Evolutionary conservation across 768 basidiomycete genomes (phyloP).

Genomic region (Gyrodon lividus): DNA sequence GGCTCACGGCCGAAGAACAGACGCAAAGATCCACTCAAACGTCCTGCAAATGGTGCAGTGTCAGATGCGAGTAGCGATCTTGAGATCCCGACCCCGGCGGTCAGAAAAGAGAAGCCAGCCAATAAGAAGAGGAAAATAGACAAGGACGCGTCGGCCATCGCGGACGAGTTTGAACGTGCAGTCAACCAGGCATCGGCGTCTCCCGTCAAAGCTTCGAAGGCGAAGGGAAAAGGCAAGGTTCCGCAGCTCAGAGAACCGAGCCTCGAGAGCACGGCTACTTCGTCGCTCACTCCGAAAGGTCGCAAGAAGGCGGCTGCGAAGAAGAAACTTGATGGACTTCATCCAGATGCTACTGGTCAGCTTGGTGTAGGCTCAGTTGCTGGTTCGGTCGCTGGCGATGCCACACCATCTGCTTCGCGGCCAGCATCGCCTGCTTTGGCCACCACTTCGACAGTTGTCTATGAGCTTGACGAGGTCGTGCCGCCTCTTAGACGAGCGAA

Average conservation of each 20-base stretch:
- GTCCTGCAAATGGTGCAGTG: conserved; percentile 43
- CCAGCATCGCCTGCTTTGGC: conserved; percentile 63
- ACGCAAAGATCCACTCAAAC: conserved; percentile 49
- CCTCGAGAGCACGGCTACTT: conserved; percentile 49
- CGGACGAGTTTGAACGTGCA: conserved; percentile 51
- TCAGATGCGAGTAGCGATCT: conserved; percentile 62
- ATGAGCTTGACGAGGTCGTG: conserved; percentile 67
- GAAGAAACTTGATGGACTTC: conserved; percentile 55
- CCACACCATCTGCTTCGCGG: conserved; percentile 68
- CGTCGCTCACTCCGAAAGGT: conserved; percentile 43
- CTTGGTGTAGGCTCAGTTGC: conserved; percentile 48
- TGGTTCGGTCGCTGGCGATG: conserved; percentile 59
- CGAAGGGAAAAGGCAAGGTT: conserved; percentile 55
- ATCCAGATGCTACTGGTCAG: conserved; percentile 51
- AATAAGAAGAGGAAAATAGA: conserved; percentile 67
- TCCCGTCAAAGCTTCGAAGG: conserved; percentile 33
- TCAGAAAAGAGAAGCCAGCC: conserved; percentile 42
- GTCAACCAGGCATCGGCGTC: conserved; percentile 39
- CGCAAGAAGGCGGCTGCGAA: conserved; percentile 57
- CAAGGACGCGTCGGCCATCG: conserved; percentile 34
- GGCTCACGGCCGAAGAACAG: conserved; percentile 39
- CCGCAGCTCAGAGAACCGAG: conserved; percentile 51
- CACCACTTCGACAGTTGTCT: conserved; percentile 58
- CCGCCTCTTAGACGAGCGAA: conserved; percentile 75
- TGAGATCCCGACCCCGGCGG: conserved; percentile 39